phyloP scores from a whole-genome alignment of 2,329 filamentous ascomycete genomes.

The Fusarium sp. region DNA sequence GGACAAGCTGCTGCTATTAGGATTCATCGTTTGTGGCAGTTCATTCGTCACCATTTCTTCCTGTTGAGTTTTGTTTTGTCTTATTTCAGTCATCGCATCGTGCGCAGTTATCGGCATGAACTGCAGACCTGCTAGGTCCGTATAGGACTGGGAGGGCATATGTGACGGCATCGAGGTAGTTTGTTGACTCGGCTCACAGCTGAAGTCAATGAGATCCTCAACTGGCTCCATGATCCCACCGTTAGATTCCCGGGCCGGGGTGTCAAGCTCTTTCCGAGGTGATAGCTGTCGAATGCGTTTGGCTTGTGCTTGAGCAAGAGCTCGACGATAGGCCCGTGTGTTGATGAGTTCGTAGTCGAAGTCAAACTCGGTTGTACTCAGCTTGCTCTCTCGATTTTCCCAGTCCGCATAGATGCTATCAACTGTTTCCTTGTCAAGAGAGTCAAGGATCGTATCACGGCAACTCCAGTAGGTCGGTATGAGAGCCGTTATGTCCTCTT shows the following conservation, averaged over 20 bases:
- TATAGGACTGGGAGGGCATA: accelerated
- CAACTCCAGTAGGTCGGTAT: background rate
- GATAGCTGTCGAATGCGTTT: accelerated
- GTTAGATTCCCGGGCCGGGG: accelerated
- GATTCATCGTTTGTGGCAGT: too few relatives aligned
- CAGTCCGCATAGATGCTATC: background rate
- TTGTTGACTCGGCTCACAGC: accelerated
- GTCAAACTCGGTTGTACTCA: background rate
- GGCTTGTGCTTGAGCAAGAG: background rate
- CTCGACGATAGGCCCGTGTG: background rate
- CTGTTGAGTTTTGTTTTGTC: background rate
- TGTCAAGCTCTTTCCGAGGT: accelerated
- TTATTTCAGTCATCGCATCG: background rate
- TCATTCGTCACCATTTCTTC: accelerated
- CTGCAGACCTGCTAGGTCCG: accelerated
- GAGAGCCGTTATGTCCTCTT: background rate
- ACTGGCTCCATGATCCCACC: accelerated
- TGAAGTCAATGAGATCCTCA: background rate
- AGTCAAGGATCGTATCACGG: background rate
- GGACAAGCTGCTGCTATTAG: too few relatives aligned
- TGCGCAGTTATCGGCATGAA: too few relatives aligned
- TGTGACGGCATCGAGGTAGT: accelerated
- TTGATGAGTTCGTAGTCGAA: background rate
- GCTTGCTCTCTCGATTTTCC: accelerated
- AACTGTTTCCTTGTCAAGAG: accelerated